Evolutionary conservation across 495 filamentous ascomycete genomes (phyloP).

Genomic region (Beverwykella pulmonaria): DNA sequence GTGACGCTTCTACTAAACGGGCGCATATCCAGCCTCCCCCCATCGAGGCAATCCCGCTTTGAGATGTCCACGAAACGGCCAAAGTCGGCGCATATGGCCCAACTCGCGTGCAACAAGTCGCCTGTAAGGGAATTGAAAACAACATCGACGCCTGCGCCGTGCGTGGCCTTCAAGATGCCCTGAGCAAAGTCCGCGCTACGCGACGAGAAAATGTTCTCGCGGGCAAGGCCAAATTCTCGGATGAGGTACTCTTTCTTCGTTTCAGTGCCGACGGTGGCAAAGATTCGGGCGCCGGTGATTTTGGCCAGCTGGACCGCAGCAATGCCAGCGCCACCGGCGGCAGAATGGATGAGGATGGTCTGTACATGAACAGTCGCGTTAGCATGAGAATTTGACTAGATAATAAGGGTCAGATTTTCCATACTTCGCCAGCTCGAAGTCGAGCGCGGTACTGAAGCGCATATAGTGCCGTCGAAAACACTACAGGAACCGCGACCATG

Average conservation of each 20-base stretch:
- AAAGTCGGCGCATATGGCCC: constrained; percentile 56
- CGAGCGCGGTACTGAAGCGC: constrained; percentile 37
- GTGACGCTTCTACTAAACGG: not conserved
- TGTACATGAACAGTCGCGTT: not conserved
- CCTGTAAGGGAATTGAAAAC: constrained; percentile 61
- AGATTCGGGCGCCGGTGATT: constrained; percentile 45
- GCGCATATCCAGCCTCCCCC: constrained; percentile 34
- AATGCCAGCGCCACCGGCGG: constrained; percentile 50
- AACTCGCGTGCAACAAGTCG: constrained; percentile 48
- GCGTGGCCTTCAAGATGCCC: constrained; percentile 54
- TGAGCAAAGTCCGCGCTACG: constrained; percentile 42
- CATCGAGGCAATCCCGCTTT: constrained; percentile 52
- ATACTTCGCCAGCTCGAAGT: constrained; percentile 38
- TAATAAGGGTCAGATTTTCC: no score
- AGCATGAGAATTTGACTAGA: not conserved
- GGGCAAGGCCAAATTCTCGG: constrained; percentile 4
- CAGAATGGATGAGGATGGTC: constrained; percentile 51
- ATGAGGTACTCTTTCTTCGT: constrained; percentile 21
- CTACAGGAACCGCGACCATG: constrained; percentile 9
- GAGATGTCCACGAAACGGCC: constrained; percentile 63
- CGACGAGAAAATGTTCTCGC: constrained; percentile 22
- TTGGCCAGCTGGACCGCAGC: constrained; percentile 46
- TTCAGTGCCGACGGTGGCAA: constrained; percentile 31
- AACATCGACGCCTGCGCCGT: constrained; percentile 62
- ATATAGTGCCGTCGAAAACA: constrained; percentile 41